These are phyloP conservation scores for Colletotrichum gigasporum DNA, from an alignment of 2,329 filamentous ascomycete genomes.

Conservation along the genomic window DNA sequence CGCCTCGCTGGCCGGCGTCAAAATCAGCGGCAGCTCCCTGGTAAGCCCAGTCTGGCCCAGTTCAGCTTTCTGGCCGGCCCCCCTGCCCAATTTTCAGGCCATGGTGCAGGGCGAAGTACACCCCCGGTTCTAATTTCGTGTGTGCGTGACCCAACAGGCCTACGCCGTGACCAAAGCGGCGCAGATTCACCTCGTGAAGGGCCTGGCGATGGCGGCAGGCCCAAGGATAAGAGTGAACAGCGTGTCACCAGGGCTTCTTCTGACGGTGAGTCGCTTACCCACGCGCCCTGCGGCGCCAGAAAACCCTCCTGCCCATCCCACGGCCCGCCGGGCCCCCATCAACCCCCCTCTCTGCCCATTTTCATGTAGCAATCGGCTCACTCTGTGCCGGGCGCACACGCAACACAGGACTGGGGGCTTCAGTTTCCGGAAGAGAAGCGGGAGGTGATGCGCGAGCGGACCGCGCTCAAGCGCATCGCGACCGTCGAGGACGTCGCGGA, in stretches of 20 bases:
- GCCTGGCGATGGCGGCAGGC: slow-evolving; percentile 60
- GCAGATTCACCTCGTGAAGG: slow-evolving; percentile 67
- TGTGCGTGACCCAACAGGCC: slow-evolving; percentile 52
- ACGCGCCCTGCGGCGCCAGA: too few relatives aligned
- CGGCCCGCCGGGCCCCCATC: neutral
- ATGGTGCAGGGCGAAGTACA: too few relatives aligned
- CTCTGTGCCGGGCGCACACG: neutral
- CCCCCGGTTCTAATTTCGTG: neutral
- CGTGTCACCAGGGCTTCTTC: slow-evolving; percentile 63
- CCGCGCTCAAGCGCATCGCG: slow-evolving; percentile 67
- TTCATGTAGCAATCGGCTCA: slow-evolving; percentile 4
- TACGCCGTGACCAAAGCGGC: slow-evolving; percentile 84
- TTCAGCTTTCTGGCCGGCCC: neutral
- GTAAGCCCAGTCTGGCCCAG: slow-evolving; percentile 42
- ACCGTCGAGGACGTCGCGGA: slow-evolving; percentile 62
- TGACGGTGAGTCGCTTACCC: slow-evolving; percentile 50
- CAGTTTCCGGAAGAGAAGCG: slow-evolving; percentile 66
- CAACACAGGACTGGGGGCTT: slow-evolving; percentile 34
- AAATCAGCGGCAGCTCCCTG: slow-evolving; percentile 68
- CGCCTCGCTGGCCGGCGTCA: slow-evolving; percentile 71
- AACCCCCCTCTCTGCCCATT: neutral
- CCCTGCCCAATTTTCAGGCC: neutral
- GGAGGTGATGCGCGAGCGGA: slow-evolving; percentile 60
- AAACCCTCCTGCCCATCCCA: too few relatives aligned
- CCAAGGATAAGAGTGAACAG: slow-evolving; percentile 68